A percentile compares a stretch with the other conserved stretches of the same genome.
These are phyloP conservation scores for Magnolia officinalis DNA, from an alignment of 164 flowering plant genomes.

Conservation along the genomic window DNA sequence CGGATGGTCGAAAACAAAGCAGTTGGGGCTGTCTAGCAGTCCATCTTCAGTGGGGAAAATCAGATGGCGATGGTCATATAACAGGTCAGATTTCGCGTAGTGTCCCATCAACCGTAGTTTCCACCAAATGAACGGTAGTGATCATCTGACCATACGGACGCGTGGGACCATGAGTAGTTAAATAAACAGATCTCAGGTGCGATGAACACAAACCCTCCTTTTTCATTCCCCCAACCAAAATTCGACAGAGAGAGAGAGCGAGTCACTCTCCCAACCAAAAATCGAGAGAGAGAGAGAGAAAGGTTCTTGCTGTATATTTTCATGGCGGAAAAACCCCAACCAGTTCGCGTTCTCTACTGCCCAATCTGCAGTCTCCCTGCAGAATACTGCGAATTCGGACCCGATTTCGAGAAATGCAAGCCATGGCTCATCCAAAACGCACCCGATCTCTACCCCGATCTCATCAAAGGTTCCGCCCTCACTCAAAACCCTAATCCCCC, in stretches of 20 bases:
- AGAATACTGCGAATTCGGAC: slow-evolving; percentile 93
- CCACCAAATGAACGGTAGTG: too few species aligned
- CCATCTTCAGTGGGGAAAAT: too few species aligned
- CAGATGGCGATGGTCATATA: too few species aligned
- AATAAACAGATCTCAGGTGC: too few species aligned
- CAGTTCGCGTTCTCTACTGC: slow-evolving; percentile 70
- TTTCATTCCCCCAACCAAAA: not conserved
- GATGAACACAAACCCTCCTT: not conserved
- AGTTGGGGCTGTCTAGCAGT: too few species aligned
- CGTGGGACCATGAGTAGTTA: too few species aligned
- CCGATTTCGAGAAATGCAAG: slow-evolving; percentile 93
- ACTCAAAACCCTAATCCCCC: not conserved
- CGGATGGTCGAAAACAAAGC: too few species aligned
- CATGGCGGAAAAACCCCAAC: slow-evolving; percentile 86
- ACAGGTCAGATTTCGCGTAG: too few species aligned
- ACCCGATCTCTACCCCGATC: slow-evolving; percentile 82
- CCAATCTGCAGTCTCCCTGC: slow-evolving; percentile 71
- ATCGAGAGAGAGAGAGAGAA: not conserved
- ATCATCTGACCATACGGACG: too few species aligned
- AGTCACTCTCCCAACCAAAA: not conserved
- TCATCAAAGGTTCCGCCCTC: slow-evolving; percentile 50
- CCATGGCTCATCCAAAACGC: slow-evolving; percentile 92
- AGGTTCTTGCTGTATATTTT: not conserved
- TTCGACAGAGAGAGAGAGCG: not conserved
- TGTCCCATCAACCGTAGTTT: too few species aligned